These are phyloP conservation scores for Neofusicoccum umdonicola DNA, from an alignment of 2,329 filamentous ascomycete species.

Conservation along the genomic window DNA sequence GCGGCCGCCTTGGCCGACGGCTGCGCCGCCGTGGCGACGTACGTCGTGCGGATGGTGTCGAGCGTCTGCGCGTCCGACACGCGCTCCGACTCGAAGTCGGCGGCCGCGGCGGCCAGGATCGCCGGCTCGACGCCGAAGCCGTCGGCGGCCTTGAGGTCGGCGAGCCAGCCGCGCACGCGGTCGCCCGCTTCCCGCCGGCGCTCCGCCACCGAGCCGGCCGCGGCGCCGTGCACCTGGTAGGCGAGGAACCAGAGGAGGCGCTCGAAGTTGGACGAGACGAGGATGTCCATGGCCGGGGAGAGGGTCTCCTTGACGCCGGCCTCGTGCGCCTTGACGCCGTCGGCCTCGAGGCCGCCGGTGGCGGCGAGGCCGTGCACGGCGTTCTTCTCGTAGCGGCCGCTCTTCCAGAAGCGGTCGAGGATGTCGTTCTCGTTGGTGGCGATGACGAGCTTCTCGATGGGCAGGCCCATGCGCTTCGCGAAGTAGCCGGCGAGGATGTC, in stretches of 20 bases:
- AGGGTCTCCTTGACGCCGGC: slow-evolving; percentile 86
- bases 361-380: slow-evolving; percentile 58
- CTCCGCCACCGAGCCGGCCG: slow-evolving; percentile 40
- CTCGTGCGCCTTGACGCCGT: slow-evolving; percentile 61
- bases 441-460: slow-evolving; percentile 82
- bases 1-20: slow-evolving; percentile 30
- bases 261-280: slow-evolving; percentile 96
- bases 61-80: slow-evolving; percentile 56
- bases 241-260: slow-evolving; percentile 90
- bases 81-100: slow-evolving; percentile 77
- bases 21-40: slow-evolving; percentile 47
- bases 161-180: slow-evolving; percentile 75
- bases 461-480: slow-evolving; percentile 84
- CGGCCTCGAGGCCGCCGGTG: slow-evolving; percentile 53
- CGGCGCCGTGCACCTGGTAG: slow-evolving; percentile 59
- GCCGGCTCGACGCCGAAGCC: slow-evolving; percentile 78
- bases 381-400: slow-evolving; percentile 85
- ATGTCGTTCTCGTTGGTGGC: slow-evolving; percentile 99
- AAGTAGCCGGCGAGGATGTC: slow-evolving; percentile 94
- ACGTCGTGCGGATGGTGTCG: slow-evolving; percentile 46
- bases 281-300: slow-evolving; percentile 95
- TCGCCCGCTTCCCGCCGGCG: slow-evolving; percentile 36
- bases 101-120: slow-evolving; percentile 68
- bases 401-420: slow-evolving; percentile 90
- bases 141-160: slow-evolving; percentile 74